Evolutionary conservation across 164 flowering plant species (phyloP), one percentile per base, ranked within the genome.

Genomic region (Annona squamosa): DNA sequence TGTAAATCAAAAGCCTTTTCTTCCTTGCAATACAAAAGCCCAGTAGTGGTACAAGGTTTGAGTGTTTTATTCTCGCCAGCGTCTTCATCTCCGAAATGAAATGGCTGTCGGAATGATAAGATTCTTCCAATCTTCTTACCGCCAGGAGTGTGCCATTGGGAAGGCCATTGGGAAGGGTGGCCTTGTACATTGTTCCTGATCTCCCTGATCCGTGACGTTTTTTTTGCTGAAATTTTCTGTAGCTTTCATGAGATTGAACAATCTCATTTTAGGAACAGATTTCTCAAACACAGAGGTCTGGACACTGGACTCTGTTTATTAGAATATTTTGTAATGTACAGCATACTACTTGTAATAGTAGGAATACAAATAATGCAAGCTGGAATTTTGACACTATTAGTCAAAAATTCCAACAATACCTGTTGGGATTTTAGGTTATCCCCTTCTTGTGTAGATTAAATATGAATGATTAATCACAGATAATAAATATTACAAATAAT

Each of bases 71-170:
- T 18, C 74, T 83, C 52, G 90, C 95, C 16, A 90, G 68, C 19
- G 91, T 86, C 45, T 79, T 71, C 91, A 90, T 87, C 77, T 88
- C 92, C 5, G 92, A 82, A 46, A 70, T 5, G 73, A 90, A 88
- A 69, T 87, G 88, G 67, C 85, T 84, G 81, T 86, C 91, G 0
- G 90, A 83, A 67, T 73, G 88, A 45, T 89, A 89, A 68, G 89
- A 78, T 67, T 87, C 88, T 69, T 84, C 89, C 81, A 88, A 77
- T 75, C 95, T 82, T 80, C 87, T 87, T 18, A 88, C 85, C 85
- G 85, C 86, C 2, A 86, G 80, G 1, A 77, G 42, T 41, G 82
- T 74, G 19, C 91, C 90, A 71, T 87, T 86, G 2, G 80, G 81
- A 41, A 90, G 83, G 19, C 91, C 90, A 71, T 87, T 86, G 5